These are phyloP conservation scores for Lodderomyces orthopsilosis DNA, from an alignment of 1,139 yeast species.

Conservation along the genomic window DNA sequence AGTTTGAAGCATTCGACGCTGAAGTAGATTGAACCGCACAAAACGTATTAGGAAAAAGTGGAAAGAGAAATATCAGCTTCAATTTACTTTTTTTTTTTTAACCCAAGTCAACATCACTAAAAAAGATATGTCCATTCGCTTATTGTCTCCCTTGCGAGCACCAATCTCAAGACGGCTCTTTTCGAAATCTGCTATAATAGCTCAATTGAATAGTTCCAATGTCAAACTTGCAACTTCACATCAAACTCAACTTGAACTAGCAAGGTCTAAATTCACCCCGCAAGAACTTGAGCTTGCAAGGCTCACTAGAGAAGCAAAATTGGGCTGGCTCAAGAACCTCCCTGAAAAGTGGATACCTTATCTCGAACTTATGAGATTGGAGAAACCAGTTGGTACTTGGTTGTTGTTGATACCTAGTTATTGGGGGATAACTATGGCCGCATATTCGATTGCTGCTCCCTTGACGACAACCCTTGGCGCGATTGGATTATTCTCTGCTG, in stretches of 20 bases:
- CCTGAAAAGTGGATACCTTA: conserved; percentile 82
- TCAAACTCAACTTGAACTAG: conserved; percentile 7
- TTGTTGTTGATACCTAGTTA: conserved; percentile 73
- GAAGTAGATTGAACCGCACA: background rate
- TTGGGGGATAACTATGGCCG: conserved; percentile 88
- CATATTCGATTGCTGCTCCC: conserved; percentile 69
- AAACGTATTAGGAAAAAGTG: background rate
- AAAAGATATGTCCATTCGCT: background rate
- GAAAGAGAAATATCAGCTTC: conserved; percentile 4
- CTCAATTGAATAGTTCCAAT: conserved; percentile 3
- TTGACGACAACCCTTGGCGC: conserved; percentile 57
- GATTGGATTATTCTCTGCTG: conserved; percentile 68
- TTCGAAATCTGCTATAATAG: background rate
- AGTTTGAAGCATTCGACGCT: conserved; percentile 30
- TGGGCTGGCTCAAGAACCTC: conserved; percentile 60
- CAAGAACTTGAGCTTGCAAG: conserved; percentile 59
- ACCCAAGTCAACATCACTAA: background rate
- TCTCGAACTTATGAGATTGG: conserved; percentile 86
- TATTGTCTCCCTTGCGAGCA: background rate
- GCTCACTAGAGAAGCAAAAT: conserved; percentile 52
- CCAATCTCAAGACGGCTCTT: conserved; percentile 1
- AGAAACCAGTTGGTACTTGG: conserved; percentile 92
- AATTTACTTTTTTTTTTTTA: background rate
- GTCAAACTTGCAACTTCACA: conserved; percentile 2
- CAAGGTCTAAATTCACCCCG: conserved; percentile 37